Base-by-base conservation (phyloP, 2,329 filamentous ascomycete genomes). In the Didymellaceae sp. region DNA sequence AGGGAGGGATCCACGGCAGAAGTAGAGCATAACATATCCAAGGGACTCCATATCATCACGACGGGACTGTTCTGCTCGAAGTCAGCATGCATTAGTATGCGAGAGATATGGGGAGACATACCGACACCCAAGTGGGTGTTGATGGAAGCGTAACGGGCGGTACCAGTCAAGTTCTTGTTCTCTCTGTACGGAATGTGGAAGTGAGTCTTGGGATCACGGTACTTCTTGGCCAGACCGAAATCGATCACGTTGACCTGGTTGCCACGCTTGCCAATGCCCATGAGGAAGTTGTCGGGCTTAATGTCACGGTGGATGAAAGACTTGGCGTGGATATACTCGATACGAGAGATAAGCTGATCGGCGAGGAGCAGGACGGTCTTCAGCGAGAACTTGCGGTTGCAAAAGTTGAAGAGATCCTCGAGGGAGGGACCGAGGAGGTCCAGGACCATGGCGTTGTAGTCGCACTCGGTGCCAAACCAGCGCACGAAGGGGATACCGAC, bases 81-180 rank as follows among this genome's bases (percentile, higher is more conserved):
- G 39, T 66, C 55, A 69, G 63, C 14, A 32, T 1, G 9, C 7
- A 45, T 30, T 48, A 35, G 2, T n/a, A 38, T 6, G 3, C 25
- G 10, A 11, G 11, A 5, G 17, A 7, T 20, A n/a, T 16, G 10
- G 26, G 14, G 10, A 16, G 38, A 61, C 84, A 62, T 84, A 88
- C 86, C 87, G 66, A 97, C 94, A 76, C 94, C 94, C 74, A 97
- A 80, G 74, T 99, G 94, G 55, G 94, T 99, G 82, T 99, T 99
- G 81, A 99, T 99, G 58, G 90, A 95, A 58, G 94, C 94, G 78
- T 99, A 99, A 75, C 94, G 93, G 68, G 94, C 94, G 68, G 94
- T 99, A 75, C 94, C 94, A 45, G 94, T 99, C 78, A 99, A 81
- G 85, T 97, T 97, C 89, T 99, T 97, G 88, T 97, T 97, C 90